phyloP scores from a whole-genome alignment of 2,329 filamentous ascomycete species.

The Cercospora canescens region DNA sequence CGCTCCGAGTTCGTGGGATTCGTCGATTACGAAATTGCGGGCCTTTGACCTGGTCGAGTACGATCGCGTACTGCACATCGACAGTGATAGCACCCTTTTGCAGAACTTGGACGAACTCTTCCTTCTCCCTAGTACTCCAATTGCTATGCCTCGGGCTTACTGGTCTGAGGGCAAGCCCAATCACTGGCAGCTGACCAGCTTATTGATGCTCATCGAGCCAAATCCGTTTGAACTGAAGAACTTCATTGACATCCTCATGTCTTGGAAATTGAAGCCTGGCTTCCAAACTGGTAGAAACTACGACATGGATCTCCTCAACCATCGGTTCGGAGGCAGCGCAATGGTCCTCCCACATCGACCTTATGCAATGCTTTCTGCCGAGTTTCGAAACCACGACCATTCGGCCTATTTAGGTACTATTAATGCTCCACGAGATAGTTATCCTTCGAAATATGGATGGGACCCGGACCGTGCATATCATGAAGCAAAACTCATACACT shows the following conservation, averaged over 20 bases:
- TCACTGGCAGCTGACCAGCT: slow-evolving; percentile 56
- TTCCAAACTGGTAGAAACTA: slow-evolving; percentile 28
- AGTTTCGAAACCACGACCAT: slow-evolving; percentile 61
- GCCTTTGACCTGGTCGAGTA: slow-evolving; percentile 69
- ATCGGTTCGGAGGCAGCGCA: slow-evolving; percentile 59
- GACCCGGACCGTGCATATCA: slow-evolving; percentile 57
- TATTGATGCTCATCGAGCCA: slow-evolving; percentile 64
- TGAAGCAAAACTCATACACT: slow-evolving; percentile 68
- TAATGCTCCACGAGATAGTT: slow-evolving; percentile 42
- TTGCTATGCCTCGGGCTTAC: slow-evolving; percentile 72
- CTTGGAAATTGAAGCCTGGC: slow-evolving; percentile 46
- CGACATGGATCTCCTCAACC: slow-evolving; percentile 55
- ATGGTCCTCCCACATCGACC: slow-evolving; percentile 65
- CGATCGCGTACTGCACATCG: slow-evolving; percentile 56
- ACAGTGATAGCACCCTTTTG: slow-evolving; percentile 66
- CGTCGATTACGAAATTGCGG: slow-evolving; percentile 64
- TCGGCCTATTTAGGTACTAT: slow-evolving; percentile 53
- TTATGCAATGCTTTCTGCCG: slow-evolving; percentile 62
- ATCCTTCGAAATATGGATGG: slow-evolving; percentile 52
- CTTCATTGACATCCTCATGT: slow-evolving; percentile 39
- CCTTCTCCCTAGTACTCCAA: slow-evolving; percentile 56
- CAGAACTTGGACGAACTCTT: slow-evolving; percentile 71
- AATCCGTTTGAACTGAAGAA: slow-evolving; percentile 53
- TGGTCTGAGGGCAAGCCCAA: slow-evolving; percentile 57
- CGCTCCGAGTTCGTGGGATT: slow-evolving; percentile 52